Evolutionary conservation across 75 land plant species (phyloP).

Genomic region (Pinus albicaulis): DNA sequence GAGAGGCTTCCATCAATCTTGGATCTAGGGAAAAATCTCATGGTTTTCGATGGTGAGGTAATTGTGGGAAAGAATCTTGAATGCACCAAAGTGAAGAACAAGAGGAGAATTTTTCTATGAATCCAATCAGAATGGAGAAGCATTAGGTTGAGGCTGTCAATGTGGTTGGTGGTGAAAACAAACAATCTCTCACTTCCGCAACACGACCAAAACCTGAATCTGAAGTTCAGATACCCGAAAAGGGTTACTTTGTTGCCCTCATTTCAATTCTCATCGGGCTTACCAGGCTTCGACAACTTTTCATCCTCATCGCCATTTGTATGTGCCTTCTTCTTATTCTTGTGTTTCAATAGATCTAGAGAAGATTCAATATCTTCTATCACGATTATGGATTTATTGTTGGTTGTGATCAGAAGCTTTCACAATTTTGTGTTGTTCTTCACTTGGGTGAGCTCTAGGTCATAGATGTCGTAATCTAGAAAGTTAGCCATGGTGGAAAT

Average conservation of each 20-base stretch:
- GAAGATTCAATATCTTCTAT: too few species aligned
- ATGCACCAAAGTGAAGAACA: slow-evolving; percentile 41
- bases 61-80: slow-evolving; percentile 36
- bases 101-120: slow-evolving; percentile 62
- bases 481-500: too few species aligned
- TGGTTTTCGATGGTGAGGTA: slow-evolving; percentile 45
- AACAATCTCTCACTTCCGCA: too few species aligned
- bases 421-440: too few species aligned
- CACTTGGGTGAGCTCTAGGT: too few species aligned
- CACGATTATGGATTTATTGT: too few species aligned
- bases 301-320: neutral
- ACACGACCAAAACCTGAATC: slow-evolving; percentile 77
- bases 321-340: neutral
- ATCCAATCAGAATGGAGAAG: slow-evolving; percentile 57
- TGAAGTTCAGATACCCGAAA: slow-evolving; percentile 67
- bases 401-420: too few species aligned
- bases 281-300: neutral
- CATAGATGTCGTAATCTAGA: too few species aligned
- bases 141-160: slow-evolving; percentile 52
- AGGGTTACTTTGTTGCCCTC: slow-evolving; percentile 33
- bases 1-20: slow-evolving; percentile 16
- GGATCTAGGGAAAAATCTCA: slow-evolving; percentile 10
- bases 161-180: too few species aligned
- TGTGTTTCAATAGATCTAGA: too few species aligned
- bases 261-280: neutral